Base-by-base conservation (phyloP, 306 rosid genomes). In the Cicer arietinum region DNA sequence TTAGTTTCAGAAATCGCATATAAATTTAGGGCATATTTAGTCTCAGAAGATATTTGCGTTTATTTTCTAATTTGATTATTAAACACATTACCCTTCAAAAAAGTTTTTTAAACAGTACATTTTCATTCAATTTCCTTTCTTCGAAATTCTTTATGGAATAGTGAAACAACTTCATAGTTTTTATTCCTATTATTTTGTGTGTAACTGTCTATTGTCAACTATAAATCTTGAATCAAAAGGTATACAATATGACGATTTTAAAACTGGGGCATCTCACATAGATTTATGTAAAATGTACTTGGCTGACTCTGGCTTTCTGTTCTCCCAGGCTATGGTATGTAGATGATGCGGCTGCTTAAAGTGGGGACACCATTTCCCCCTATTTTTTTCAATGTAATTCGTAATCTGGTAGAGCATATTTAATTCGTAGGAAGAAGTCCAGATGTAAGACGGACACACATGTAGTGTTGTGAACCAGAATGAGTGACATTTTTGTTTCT, bases 261-360 rank as follows among this genome's bases (percentile, higher is more conserved):
- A 17, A 43, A 18, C 7, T 18, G 1, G 0, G 18, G 20, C 25
- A 66, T 10, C 18, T 44, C 39, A 7, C 7, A 11, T 13, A 25
- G 20, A 73, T 48, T 48, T 10, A 16, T 50, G 3, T 48, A 9
- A 14, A 44, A 22, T 47, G 22, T 16, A 6, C 37, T 57, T 46
- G 30, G 47, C 69, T 79, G 58, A 44, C 66, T 46, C 12, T 45
- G 56, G 7, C 14, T 20, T 7, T 50, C 7, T 67, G 53, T 71
- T 82, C 22, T 74, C 11, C 20, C 85, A 91, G 97, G 97, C 41
- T 91, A 86, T 7, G 97, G 97, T 57, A 25, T 81, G 18, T 91
- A 84, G 82, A 74, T 67, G 78, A 8, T 14, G 41, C 30, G 7
- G 63, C 50, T 7, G 47, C 62, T 22, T 17, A 14, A 37, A 22